A percentile compares a stretch with the other conserved stretches of the same genome.
Conservation (phyloP, 495 filamentous ascomycete species). For the Lasiosphaeria ovina region DNA sequence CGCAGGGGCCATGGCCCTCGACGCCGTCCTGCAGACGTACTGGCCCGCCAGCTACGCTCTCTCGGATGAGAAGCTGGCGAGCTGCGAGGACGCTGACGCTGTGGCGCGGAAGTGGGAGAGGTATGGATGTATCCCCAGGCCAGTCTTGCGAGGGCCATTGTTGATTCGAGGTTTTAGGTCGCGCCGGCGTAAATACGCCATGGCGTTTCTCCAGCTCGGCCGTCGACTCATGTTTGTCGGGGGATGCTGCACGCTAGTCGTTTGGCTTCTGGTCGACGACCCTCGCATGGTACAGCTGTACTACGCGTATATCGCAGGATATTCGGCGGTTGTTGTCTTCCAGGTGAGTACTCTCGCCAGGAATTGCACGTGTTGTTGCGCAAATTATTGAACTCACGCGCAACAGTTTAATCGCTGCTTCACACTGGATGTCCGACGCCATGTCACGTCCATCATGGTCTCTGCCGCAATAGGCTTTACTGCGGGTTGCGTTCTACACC, state of each 20-base stretch:
- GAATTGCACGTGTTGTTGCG: too few species aligned
- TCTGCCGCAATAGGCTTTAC: slow-evolving; percentile 25
- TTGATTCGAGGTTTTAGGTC: slow-evolving; percentile 9
- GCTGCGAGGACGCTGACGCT: slow-evolving; percentile 8
- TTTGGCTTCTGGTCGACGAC: slow-evolving; percentile 25
- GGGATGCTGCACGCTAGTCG: slow-evolving; percentile 19
- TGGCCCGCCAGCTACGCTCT: slow-evolving; percentile 23
- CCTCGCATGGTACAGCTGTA: slow-evolving; percentile 19
- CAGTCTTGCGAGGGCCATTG: neutral
- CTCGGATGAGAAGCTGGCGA: slow-evolving; percentile 19
- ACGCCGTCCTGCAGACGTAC: slow-evolving; percentile 22
- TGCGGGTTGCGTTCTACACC: slow-evolving; percentile 21
- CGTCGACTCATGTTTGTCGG: slow-evolving; percentile 19
- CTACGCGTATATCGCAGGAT: slow-evolving; percentile 24
- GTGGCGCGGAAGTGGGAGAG: slow-evolving; percentile 20
- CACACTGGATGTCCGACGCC: slow-evolving; percentile 22
- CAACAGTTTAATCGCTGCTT: slow-evolving; percentile 32
- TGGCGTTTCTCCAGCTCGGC: slow-evolving; percentile 12
- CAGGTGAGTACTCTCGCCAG: slow-evolving; percentile 19
- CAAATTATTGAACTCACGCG: neutral
- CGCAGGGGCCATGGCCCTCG: slow-evolving; percentile 24
- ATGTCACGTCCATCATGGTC: slow-evolving; percentile 22
- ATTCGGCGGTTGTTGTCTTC: slow-evolving; percentile 28
- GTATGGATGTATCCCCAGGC: neutral
- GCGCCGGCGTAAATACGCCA: slow-evolving; percentile 13